Percentiles rank a stretch among this genome's conserved stretches.
These are phyloP conservation scores for Syzygium aqueum DNA, from an alignment of 345 rosid species.

Conservation along the genomic window DNA sequence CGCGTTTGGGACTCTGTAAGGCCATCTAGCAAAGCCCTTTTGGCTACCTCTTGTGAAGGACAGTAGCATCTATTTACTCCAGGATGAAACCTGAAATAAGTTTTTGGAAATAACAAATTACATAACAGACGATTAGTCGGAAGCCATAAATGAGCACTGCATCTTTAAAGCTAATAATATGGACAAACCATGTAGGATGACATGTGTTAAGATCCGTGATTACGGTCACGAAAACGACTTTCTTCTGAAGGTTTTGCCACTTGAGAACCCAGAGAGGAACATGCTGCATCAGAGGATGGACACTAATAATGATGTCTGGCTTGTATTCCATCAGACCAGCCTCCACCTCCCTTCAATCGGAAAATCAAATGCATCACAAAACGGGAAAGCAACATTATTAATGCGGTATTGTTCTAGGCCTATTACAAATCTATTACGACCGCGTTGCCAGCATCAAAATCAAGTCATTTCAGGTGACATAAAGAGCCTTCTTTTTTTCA, in stretches of 20 bases:
- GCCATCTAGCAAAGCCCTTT: slow-evolving; percentile 68
- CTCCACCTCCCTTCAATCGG: slow-evolving; percentile 70
- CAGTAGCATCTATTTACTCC: slow-evolving; percentile 90
- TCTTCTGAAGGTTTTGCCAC: slow-evolving; percentile 94
- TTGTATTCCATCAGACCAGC: slow-evolving; percentile 94
- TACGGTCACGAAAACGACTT: slow-evolving; percentile 84
- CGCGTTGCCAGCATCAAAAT: neutral
- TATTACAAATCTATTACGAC: neutral
- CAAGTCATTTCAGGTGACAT: neutral
- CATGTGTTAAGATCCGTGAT: slow-evolving; percentile 91
- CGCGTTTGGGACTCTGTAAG: slow-evolving; percentile 71
- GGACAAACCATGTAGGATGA: slow-evolving; percentile 84
- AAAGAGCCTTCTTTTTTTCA: neutral
- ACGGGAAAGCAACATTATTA: neutral
- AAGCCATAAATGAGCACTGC: neutral
- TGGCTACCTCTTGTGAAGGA: slow-evolving; percentile 86
- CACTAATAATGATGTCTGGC: slow-evolving; percentile 92
- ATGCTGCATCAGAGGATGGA: slow-evolving; percentile 98
- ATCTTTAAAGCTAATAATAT: neutral
- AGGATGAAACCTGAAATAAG: slow-evolving; percentile 81
- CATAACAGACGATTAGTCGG: neutral
- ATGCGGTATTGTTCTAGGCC: neutral
- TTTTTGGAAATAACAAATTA: neutral
- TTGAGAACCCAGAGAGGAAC: slow-evolving; percentile 93
- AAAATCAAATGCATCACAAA: neutral